phyloP scores from a whole-genome alignment of 106 monocot species.

The Allium cepa region DNA sequence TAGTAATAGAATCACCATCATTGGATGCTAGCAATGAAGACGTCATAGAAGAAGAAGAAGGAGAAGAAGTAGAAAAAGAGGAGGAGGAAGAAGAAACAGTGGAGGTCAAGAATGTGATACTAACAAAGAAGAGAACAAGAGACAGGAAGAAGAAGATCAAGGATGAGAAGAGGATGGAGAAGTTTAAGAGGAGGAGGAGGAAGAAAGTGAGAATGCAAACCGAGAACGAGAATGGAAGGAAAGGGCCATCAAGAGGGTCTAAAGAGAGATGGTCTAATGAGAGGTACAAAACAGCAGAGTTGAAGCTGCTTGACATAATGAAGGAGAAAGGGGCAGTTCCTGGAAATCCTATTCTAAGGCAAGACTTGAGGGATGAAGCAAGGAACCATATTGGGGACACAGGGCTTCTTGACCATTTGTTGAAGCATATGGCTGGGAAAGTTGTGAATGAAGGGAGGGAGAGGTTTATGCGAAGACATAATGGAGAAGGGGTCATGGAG shows the following conservation, averaged over 20 bases:
- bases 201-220: not conserved
- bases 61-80: constrained; percentile 4
- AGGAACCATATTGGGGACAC: constrained; percentile 94
- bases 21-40: constrained; percentile 1
- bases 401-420: constrained; percentile 84
- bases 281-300: constrained; percentile 69
- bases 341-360: constrained; percentile 55
- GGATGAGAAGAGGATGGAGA: constrained; percentile 1
- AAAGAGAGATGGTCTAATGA: constrained; percentile 70
- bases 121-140: constrained; percentile 22
- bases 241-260: not conserved
- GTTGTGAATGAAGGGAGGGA: constrained; percentile 42
- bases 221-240: not conserved
- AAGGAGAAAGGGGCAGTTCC: constrained; percentile 43
- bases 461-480: constrained; percentile 73
- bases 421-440: constrained; percentile 94
- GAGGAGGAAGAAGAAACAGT: constrained; percentile 3
- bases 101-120: not conserved
- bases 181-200: not conserved
- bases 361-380: constrained; percentile 66
- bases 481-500: constrained; percentile 92
- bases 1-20: not conserved
- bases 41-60: constrained; percentile 21
- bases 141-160: constrained; percentile 8
- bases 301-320: constrained; percentile 79